phyloP scores from a whole-genome alignment of 495 filamentous ascomycete species.

The Trichoderma orchidacearum region DNA sequence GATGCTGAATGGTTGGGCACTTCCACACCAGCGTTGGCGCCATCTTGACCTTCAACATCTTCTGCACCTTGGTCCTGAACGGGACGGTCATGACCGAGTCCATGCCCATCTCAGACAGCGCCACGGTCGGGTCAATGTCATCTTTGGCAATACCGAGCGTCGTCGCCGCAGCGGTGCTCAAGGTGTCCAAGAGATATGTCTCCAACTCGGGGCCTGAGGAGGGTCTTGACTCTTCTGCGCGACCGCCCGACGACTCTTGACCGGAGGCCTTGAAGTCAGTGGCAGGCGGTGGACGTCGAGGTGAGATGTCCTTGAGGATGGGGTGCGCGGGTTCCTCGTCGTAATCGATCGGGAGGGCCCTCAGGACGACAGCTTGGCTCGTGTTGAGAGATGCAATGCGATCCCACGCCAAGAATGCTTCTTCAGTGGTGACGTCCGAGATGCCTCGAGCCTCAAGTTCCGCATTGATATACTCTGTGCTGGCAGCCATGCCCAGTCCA shows the following conservation, averaged over 20 bases:
- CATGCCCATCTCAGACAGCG: conserved; percentile 25
- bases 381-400: conserved; percentile 19
- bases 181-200: background rate
- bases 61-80: conserved; percentile 23
- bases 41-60: conserved; percentile 22
- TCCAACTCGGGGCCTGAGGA: background rate
- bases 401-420: conserved; percentile 30
- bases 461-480: conserved; percentile 24
- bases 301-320: background rate
- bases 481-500: conserved; percentile 25
- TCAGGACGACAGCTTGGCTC: conserved; percentile 23
- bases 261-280: background rate
- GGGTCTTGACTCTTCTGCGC: background rate
- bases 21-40: conserved; percentile 29
- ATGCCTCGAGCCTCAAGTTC: conserved; percentile 30
- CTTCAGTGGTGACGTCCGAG: conserved; percentile 24
- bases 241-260: background rate
- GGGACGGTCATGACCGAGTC: conserved; percentile 31
- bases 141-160: conserved; percentile 6
- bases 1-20: conserved; percentile 21
- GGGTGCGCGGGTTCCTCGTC: background rate
- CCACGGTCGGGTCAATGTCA: conserved; percentile 21
- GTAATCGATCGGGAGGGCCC: conserved; percentile 12
- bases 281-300: background rate
- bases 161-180: background rate